Evolutionary conservation across 1,284 basidiomycete species (phyloP), one percentile per base, ranked within the genome.

Genomic region (Inonotus obliquus): DNA sequence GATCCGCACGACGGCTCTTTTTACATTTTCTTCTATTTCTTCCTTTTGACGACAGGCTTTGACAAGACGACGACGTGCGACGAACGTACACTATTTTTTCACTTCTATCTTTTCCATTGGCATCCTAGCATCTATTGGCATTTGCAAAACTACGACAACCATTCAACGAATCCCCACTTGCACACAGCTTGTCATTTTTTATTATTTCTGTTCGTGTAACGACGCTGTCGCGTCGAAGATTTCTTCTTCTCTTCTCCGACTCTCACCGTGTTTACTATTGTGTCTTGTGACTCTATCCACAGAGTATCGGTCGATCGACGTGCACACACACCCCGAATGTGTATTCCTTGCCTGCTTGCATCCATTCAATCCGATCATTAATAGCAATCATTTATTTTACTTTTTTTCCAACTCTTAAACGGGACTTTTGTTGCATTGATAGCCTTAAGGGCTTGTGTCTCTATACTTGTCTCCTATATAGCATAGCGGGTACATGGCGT

Each of bases 281-380:
- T 21, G 29, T 21, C 17, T 51, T 27, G 14, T 51, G 25, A 17
- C 55, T 41, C 55, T n/a, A 23, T 25, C 55, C 5, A n/a, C 37
- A 17, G n/a, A n/a, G 44, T 13, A 35, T 58, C 27, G 35, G 29
- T 21, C 41, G 32, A 32, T 38, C 49, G 35, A 52, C 49, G 32
- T 27, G 49, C 51, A 54, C 23, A 45, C 47, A 58, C 23, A 45
- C 47, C 48, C 47, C 57, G 57, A 59, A 35, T 59, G 57, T 59
- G 57, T 59, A 59, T 19, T 29, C 25, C 14, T 51, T 49, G 27
- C 57, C 13, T 51, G 47, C 47, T 35, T 52, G 49, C 27, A 17
- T 52, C 17, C 27, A 11, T 32, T 35, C 51, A 14, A n/a, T 32
- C 29, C 27, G 49, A 29, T 19, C 51, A n/a, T 27, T 27, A 29